Conservation (phyloP, 345 rosid genomes). For the Corchorus capsularis region DNA sequence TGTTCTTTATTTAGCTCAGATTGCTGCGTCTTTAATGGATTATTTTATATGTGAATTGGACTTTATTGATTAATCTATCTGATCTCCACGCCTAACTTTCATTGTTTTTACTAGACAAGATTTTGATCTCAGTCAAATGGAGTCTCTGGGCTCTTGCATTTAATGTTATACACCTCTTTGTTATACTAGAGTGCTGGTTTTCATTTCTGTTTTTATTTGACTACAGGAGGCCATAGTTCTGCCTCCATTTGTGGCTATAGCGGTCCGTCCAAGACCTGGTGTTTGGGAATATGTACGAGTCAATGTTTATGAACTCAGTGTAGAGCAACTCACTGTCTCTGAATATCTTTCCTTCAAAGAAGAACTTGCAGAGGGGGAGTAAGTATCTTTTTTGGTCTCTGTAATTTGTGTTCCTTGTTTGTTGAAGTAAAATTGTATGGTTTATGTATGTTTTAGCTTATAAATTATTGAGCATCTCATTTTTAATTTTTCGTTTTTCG, state of each 20-base stretch:
- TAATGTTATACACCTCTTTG: not conserved
- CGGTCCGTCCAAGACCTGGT: constrained; percentile 97
- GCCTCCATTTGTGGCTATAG: constrained; percentile 92
- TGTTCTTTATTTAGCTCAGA: not conserved
- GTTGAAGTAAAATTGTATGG: not conserved
- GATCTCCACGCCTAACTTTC: not conserved
- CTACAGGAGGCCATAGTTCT: constrained; percentile 87
- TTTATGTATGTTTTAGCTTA: not conserved
- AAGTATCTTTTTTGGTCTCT: constrained; percentile 31
- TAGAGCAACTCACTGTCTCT: constrained; percentile 76
- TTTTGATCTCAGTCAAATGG: constrained; percentile 8
- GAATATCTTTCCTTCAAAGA: constrained; percentile 93
- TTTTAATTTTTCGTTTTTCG: not conserved
- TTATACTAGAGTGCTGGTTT: not conserved
- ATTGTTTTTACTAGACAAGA: not conserved
- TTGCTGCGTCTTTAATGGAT: not conserved
- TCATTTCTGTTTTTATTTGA: not conserved
- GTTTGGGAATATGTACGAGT: constrained; percentile 99
- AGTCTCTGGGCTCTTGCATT: not conserved
- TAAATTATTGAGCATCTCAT: not conserved
- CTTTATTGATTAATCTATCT: not conserved
- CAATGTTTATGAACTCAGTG: constrained; percentile 76
- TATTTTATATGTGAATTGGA: not conserved
- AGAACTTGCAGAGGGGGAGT: constrained; percentile 81
- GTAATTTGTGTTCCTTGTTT: not conserved